Base-by-base conservation (phyloP, 2,329 filamentous ascomycete genomes). In the Stemphylium lycopersici region DNA sequence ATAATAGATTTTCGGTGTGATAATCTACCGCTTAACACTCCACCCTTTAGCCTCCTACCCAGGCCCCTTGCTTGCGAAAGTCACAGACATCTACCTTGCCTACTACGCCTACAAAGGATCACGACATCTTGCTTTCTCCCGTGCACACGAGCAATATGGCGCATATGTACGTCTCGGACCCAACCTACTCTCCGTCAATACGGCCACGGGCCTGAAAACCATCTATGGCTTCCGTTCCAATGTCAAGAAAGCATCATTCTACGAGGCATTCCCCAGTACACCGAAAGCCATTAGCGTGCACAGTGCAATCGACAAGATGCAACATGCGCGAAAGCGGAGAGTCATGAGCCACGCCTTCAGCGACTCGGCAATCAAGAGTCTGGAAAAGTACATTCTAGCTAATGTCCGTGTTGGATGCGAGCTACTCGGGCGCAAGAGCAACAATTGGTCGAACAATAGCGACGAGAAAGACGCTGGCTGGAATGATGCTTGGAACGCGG, bases 151-250 rank as follows among this genome's bases (percentile, higher is more conserved):
- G 63, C 81, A 83, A 69, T 92, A 96, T 67, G 90, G 89, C 1
- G 58, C 60, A n/a, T 73, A 86, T 45, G 88, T 93, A n/a, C 89
- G 91, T 24, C 90, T 89, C 61, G 89, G 89, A 0, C 91, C 91
- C 39, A 91, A 91, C 73, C 85, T 84, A 56, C 78, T 96, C 37
- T 90, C 87, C 1, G 85, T 96, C 78, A 93, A 95, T 80, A 87
- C 86, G 49, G 83, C 83, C 56, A 82, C 65, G 24, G 78, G 77
- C 0, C 64, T 81, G 15, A 79, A 80, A 54, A 75, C 78, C 7
- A 81, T 84, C 65, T 83, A 83, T 61, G 75, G 78, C 29, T 76
- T 76, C 70, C 73, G 76, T 22, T 70, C 76, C 38, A 81, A 82
- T 58, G 77, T 82, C 12, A 75, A 76, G 33, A 83, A 83, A 58